These are phyloP conservation scores for Pseudogymnoascus sp. DNA, from an alignment of 2,329 filamentous ascomycete genomes.

Conservation along the genomic window DNA sequence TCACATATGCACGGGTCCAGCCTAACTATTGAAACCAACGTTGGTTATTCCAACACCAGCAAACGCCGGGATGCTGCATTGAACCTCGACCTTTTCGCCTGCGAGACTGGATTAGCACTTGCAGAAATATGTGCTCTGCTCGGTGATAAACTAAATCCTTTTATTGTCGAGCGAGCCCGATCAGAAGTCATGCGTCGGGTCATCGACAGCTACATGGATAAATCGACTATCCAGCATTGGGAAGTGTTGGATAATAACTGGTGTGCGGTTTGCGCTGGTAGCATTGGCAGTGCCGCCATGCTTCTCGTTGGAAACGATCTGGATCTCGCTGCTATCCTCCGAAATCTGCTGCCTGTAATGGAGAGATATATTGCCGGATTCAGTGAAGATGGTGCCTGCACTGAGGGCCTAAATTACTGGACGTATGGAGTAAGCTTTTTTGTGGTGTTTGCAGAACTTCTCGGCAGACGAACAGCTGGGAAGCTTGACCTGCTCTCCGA, in stretches of 20 bases:
- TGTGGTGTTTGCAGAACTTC: background rate
- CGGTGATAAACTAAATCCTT: background rate
- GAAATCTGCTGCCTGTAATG: background rate
- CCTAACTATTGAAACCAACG: background rate
- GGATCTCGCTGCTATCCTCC: background rate
- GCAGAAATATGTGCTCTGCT: background rate
- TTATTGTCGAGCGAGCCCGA: background rate
- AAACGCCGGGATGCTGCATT: background rate
- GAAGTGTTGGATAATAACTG: background rate
- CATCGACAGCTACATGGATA: background rate
- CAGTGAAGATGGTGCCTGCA: conserved; percentile 1
- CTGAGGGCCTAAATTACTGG: conserved; percentile 2
- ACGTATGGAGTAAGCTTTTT: background rate
- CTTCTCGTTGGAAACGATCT: background rate
- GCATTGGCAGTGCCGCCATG: conserved; percentile 1
- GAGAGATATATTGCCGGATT: background rate
- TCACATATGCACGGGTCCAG: conserved; percentile 3
- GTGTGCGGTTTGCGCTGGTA: conserved; percentile 2
- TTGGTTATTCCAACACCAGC: background rate
- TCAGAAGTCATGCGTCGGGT: conserved; percentile 1
- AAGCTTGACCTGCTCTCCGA: background rate
- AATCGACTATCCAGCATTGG: background rate
- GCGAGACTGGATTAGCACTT: background rate
- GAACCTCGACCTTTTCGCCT: conserved; percentile 5
- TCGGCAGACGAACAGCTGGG: background rate